Conservation (phyloP, 2,329 filamentous ascomycete species). For the Rasamsonia emersonii region DNA sequence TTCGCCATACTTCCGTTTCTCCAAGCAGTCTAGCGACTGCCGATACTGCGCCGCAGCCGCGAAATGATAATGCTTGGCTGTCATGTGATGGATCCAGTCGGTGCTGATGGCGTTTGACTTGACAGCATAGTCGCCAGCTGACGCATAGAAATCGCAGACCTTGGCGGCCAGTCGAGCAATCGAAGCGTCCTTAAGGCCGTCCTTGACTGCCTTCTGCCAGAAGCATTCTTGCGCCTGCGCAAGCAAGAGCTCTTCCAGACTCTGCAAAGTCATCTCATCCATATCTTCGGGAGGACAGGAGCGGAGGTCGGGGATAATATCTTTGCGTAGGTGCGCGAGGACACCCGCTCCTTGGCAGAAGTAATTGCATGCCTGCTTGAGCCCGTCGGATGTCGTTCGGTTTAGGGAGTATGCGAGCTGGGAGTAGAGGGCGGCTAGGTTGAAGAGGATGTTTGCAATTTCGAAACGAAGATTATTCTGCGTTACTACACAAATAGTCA, state of each 20-base stretch:
- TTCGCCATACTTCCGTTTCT: conserved; percentile 91
- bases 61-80: conserved; percentile 95
- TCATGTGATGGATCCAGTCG: conserved; percentile 97
- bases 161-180: conserved; percentile 87
- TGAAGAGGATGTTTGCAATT: conserved; percentile 85
- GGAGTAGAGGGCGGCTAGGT: conserved; percentile 86
- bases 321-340: conserved; percentile 65
- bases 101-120: conserved; percentile 84
- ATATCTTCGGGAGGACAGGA: conserved; percentile 87
- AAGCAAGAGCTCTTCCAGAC: conserved; percentile 72
- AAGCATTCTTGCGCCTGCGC: conserved; percentile 96
- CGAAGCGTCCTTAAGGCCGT: conserved; percentile 81
- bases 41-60: conserved; percentile 90
- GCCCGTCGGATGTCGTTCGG: conserved; percentile 66
- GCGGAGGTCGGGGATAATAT: conserved; percentile 73
- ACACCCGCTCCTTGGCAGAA: conserved; percentile 83
- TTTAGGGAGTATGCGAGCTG: conserved; percentile 80
- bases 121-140: conserved; percentile 75
- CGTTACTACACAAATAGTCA: conserved; percentile 30
- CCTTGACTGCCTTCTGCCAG: conserved; percentile 95
- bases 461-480: conserved; percentile 69
- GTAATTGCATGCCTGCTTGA: conserved; percentile 83
- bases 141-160: conserved; percentile 82
- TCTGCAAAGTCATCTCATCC: conserved; percentile 79
- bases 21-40: conserved; percentile 80